phyloP scores from a whole-genome alignment of 176 grass and related monocot genomes.

The Canna indica region DNA sequence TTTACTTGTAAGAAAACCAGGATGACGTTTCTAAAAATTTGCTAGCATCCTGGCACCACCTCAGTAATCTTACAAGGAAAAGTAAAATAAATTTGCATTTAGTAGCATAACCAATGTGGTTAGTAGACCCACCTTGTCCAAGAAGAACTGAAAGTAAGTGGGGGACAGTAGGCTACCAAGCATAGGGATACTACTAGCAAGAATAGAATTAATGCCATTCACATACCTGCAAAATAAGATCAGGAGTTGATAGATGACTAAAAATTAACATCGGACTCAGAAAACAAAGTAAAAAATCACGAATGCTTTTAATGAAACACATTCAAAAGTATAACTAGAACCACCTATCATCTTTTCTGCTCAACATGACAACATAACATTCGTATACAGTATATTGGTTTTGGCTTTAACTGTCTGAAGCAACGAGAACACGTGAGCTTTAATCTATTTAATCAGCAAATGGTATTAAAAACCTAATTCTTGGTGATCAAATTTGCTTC shows the following conservation, averaged over 20 bases:
- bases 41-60: neutral
- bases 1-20: too few relatives aligned
- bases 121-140: conserved; percentile 68
- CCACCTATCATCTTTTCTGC: neutral
- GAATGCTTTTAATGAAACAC: neutral
- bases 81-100: neutral
- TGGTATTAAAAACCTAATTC: neutral
- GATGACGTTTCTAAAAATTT: too few relatives aligned
- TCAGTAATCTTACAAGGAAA: neutral
- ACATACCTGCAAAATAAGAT: conserved; percentile 57
- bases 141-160: conserved; percentile 98
- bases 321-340: neutral
- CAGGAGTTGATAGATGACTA: neutral
- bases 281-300: neutral
- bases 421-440: neutral
- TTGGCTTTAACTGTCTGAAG: neutral
- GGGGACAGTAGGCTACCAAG: conserved; percentile 77
- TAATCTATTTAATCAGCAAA: neutral
- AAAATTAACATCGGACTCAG: neutral
- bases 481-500: conserved; percentile 1
- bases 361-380: too few relatives aligned
- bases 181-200: conserved; percentile 81
- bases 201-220: conserved; percentile 88
- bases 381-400: neutral
- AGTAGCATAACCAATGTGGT: neutral